Evolutionary conservation across 2,329 filamentous ascomycete species (phyloP).

Genomic region (Cryphonectria japonica): DNA sequence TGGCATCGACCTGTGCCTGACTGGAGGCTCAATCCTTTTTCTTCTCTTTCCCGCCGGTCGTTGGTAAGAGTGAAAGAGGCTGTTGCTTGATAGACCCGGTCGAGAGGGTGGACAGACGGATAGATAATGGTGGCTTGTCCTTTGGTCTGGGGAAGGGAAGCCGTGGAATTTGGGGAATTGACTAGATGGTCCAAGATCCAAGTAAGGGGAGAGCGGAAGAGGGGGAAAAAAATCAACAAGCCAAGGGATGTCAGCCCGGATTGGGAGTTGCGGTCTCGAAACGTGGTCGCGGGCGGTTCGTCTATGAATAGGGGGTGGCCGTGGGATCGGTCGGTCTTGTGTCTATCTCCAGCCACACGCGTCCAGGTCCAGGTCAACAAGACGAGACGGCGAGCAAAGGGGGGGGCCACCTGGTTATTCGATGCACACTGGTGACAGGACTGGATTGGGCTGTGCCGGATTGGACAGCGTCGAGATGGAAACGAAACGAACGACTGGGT

Average conservation of each 20-base stretch:
- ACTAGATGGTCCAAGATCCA: slow-evolving; percentile 19
- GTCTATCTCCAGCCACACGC: slow-evolving; percentile 8
- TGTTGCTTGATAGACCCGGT: slow-evolving; percentile 7
- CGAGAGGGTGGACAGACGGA: slow-evolving; percentile 18
- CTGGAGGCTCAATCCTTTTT: slow-evolving; percentile 13
- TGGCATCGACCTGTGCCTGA: slow-evolving; percentile 25
- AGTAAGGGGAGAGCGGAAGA: slow-evolving; percentile 13
- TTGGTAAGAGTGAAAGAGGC: slow-evolving; percentile 12
- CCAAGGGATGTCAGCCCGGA: slow-evolving; percentile 17
- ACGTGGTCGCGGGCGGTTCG: slow-evolving; percentile 4
- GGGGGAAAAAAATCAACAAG: slow-evolving; percentile 17
- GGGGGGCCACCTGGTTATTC: neutral
- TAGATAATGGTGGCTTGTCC: slow-evolving; percentile 4
- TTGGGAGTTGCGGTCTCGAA: neutral
- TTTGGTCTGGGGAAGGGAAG: slow-evolving; percentile 16
- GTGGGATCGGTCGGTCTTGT: slow-evolving; percentile 12
- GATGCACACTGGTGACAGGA: neutral
- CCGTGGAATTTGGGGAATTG: slow-evolving; percentile 21
- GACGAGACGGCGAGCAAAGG: neutral
- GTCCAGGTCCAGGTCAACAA: slow-evolving; percentile 5
- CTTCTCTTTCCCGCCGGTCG: neutral
- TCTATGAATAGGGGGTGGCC: slow-evolving; percentile 15
- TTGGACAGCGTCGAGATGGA: slow-evolving; percentile 1
- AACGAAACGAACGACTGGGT: slow-evolving; percentile 15
- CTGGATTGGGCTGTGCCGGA: neutral